Percentiles rank a stretch among this genome's conserved stretches.
phyloP scores from a whole-genome alignment of 1,284 basidiomycete species.

The Boletus sp. region DNA sequence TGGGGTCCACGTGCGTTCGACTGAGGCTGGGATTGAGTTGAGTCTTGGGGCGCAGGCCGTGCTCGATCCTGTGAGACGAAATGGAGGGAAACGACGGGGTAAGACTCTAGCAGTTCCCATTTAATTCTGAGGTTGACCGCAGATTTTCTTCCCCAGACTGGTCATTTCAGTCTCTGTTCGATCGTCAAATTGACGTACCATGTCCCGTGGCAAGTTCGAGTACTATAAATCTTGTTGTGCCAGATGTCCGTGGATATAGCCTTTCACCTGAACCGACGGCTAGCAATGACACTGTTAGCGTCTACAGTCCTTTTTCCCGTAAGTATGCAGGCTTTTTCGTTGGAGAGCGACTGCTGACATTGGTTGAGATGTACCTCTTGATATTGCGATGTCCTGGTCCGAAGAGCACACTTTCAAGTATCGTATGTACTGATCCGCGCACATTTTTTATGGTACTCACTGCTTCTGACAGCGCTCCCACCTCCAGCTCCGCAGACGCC shows the following conservation, averaged over 20 bases:
- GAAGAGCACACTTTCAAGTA: slow-evolving; percentile 50
- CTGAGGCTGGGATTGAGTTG: slow-evolving; percentile 52
- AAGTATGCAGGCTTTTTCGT: slow-evolving; percentile 14
- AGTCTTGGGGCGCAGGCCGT: slow-evolving; percentile 80
- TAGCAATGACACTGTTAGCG: slow-evolving; percentile 33
- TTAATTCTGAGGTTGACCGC: background rate
- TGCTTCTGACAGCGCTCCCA: slow-evolving; percentile 25
- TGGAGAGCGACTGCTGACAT: background rate
- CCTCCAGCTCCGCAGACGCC: slow-evolving; percentile 34
- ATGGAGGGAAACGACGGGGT: slow-evolving; percentile 55
- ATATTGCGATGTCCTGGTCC: slow-evolving; percentile 56
- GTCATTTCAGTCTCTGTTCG: slow-evolving; percentile 74
- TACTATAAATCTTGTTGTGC: slow-evolving; percentile 46
- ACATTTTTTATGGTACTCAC: background rate
- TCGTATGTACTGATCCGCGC: slow-evolving; percentile 39
- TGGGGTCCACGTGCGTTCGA: slow-evolving; percentile 61
- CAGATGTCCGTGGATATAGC: slow-evolving; percentile 39
- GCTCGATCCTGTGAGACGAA: slow-evolving; percentile 68
- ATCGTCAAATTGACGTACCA: slow-evolving; percentile 55
- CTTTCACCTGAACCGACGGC: slow-evolving; percentile 49
- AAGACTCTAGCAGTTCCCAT: background rate
- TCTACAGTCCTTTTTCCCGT: slow-evolving; percentile 52
- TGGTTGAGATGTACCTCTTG: slow-evolving; percentile 37
- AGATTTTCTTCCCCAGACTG: slow-evolving; percentile 52
- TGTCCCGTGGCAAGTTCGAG: slow-evolving; percentile 61